Evolutionary conservation across 139 green algal genomes (phyloP).

Genomic region (Pseudopediastrum boryanum): DNA sequence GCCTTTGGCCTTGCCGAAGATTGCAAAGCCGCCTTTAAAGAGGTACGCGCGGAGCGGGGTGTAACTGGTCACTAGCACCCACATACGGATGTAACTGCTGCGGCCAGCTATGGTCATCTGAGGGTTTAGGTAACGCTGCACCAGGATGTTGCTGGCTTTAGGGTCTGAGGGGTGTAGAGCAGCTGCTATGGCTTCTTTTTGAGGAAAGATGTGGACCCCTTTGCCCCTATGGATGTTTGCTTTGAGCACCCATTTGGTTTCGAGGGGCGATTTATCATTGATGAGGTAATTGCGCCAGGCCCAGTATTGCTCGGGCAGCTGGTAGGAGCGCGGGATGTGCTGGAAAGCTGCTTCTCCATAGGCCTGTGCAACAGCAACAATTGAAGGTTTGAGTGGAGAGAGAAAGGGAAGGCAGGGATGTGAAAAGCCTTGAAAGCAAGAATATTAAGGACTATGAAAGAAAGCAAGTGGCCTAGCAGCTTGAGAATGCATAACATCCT

Average conservation of each 20-base stretch:
- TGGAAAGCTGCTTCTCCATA: slow-evolving; percentile 60
- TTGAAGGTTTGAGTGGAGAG: neutral
- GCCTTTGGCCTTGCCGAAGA: slow-evolving; percentile 47
- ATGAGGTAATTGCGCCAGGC: slow-evolving; percentile 44
- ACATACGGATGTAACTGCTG: slow-evolving; percentile 70
- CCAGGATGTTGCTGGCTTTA: neutral
- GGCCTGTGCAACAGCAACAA: slow-evolving; percentile 27
- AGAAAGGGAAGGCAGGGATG: neutral
- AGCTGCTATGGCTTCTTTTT: slow-evolving; percentile 22
- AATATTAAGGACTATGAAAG: too few species aligned
- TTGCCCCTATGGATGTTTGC: slow-evolving; percentile 61
- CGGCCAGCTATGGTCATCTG: slow-evolving; percentile 27
- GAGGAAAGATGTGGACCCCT: slow-evolving; percentile 49
- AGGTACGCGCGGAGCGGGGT: slow-evolving; percentile 61
- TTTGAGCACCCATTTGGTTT: slow-evolving; percentile 72
- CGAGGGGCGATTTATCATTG: neutral
- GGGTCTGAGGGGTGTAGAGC: neutral
- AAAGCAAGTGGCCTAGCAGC: too few species aligned
- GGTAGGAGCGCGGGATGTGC: slow-evolving; percentile 61
- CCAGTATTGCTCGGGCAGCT: slow-evolving; percentile 67
- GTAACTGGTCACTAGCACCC: slow-evolving; percentile 59
- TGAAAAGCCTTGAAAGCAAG: too few species aligned
- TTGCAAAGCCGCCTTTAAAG: slow-evolving; percentile 63
- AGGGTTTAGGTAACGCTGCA: slow-evolving; percentile 28
- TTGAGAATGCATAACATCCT: too few species aligned